A percentile compares a stretch with the other conserved stretches of the same genome.
Evolutionary conservation across 805 yeast species (phyloP).

Genomic region (Candida sonorensis): DNA sequence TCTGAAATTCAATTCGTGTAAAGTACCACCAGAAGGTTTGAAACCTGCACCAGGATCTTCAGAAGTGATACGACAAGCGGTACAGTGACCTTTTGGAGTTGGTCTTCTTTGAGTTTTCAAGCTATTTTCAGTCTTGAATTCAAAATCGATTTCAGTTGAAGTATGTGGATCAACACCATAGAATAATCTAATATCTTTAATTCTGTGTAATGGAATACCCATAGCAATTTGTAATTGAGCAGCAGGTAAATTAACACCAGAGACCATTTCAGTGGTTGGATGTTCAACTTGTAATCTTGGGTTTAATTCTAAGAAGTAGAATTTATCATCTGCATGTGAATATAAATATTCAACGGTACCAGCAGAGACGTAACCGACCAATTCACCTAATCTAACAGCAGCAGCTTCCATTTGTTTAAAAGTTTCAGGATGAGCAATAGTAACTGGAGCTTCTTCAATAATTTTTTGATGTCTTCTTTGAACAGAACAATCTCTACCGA

Average conservation of each 20-base stretch:
- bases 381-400: conserved; percentile 92
- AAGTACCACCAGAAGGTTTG: conserved; percentile 96
- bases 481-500: conserved; percentile 99
- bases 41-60: conserved; percentile 99
- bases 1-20: conserved; percentile 94
- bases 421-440: conserved; percentile 81
- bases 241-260: conserved; percentile 96
- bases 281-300: conserved; percentile 99
- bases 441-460: conserved; percentile 99
- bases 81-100: conserved; percentile 95
- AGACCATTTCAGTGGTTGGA: conserved; percentile 99
- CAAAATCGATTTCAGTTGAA: conserved; percentile 83
- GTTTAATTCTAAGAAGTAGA: conserved; percentile 92
- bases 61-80: conserved; percentile 98
- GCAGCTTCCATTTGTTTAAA: conserved; percentile 92
- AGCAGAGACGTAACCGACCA: conserved; percentile 97
- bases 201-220: conserved; percentile 98
- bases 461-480: conserved; percentile 99
- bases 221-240: conserved; percentile 98
- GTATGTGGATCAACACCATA: conserved; percentile 97
- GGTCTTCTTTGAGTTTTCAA: conserved; percentile 84
- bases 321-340: conserved; percentile 89
- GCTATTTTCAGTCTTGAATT: conserved; percentile 67
- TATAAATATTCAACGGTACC: conserved; percentile 98
- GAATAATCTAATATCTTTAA: conserved; percentile 83